Conservation (phyloP, 2,329 filamentous ascomycete genomes). For the Colletotrichum noveboracense region DNA sequence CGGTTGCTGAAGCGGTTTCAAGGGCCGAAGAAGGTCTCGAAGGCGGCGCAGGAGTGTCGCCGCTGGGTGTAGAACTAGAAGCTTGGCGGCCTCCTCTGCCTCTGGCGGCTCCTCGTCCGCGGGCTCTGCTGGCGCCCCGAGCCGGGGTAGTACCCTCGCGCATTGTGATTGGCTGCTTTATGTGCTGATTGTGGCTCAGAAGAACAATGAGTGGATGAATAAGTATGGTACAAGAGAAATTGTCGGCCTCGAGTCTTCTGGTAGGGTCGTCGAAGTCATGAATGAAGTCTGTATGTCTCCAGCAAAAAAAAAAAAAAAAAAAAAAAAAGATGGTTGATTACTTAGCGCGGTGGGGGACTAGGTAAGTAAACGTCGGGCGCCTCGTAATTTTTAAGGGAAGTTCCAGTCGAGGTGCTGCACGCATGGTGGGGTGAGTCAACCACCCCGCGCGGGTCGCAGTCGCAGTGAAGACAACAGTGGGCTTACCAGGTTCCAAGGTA, state of each 20-base stretch:
- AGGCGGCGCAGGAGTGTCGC: neutral
- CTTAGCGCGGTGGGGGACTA: conserved; percentile 16
- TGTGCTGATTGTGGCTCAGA: neutral
- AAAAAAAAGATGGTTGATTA: conserved; percentile 11
- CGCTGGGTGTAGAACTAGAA: conserved; percentile 3
- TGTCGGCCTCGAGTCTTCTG: neutral
- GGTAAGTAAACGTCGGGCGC: neutral
- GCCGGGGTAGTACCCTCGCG: conserved; percentile 11
- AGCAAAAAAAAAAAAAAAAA: neutral
- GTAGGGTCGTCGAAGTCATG: neutral
- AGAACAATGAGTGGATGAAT: neutral
- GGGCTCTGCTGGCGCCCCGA: conserved; percentile 20
- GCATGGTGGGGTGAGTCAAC: neutral
- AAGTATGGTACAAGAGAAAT: neutral
- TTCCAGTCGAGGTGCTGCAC: neutral
- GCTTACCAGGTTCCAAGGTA: too few species aligned
- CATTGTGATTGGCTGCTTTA: neutral
- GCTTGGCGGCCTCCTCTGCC: conserved; percentile 13
- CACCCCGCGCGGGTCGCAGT: neutral
- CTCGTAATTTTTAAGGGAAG: neutral
- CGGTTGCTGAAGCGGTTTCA: neutral
- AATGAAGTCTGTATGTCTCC: neutral
- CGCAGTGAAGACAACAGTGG: neutral
- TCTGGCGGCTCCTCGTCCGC: conserved; percentile 19
- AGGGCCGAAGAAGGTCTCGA: conserved; percentile 4